These are phyloP conservation scores for Trypanosoma cruzi DNA, from an alignment of 208 protist genomes.

Conservation along the genomic window DNA sequence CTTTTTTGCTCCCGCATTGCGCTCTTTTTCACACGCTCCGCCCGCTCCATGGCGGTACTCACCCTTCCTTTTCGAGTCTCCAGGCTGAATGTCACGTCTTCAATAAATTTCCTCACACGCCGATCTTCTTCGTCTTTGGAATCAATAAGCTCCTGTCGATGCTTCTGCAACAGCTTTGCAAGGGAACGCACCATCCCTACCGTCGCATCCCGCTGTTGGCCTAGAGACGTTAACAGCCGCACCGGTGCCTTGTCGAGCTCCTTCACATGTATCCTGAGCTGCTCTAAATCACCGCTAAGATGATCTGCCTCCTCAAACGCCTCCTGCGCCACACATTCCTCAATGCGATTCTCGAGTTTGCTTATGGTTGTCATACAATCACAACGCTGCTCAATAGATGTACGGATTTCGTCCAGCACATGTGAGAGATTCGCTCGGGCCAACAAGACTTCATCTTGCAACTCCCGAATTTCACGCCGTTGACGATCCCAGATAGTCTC, in stretches of 20 bases:
- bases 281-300: constrained; percentile 20
- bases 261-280: background rate
- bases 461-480: constrained; percentile 18
- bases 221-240: constrained; percentile 4
- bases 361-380: background rate
- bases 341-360: constrained; percentile 25
- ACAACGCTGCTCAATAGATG: constrained; percentile 19
- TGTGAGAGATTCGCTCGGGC: constrained; percentile 17
- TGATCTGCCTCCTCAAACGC: constrained; percentile 37
- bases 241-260: constrained; percentile 21
- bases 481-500: constrained; percentile 19
- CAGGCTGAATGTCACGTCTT: constrained; percentile 24
- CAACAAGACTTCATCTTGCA: constrained; percentile 11
- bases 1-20: constrained; percentile 7
- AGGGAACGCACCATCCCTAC: constrained; percentile 11
- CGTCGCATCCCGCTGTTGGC: constrained; percentile 18
- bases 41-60: constrained; percentile 12
- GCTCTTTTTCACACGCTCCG: constrained; percentile 16
- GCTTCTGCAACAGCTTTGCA: constrained; percentile 10
- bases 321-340: constrained; percentile 33
- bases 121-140: constrained; percentile 29
- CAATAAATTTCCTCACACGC: constrained; percentile 18
- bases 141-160: constrained; percentile 28
- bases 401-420: constrained; percentile 14
- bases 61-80: constrained; percentile 21